Conservation (phyloP, 768 basidiomycete genomes). For the Collybia sp. region DNA sequence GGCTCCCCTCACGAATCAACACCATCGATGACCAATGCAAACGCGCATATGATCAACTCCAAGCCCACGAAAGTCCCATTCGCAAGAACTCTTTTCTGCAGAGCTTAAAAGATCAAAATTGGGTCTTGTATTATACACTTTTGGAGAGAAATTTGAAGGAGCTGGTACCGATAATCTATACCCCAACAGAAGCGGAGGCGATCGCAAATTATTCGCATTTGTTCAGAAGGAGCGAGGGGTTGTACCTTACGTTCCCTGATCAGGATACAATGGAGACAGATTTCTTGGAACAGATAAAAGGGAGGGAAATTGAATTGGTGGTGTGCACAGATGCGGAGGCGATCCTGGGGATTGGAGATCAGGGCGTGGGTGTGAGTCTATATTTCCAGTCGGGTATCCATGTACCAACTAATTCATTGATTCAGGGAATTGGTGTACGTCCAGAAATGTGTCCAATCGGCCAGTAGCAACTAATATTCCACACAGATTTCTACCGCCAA, state of each 20-base stretch:
- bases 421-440: conserved; percentile 51
- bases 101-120: conserved; percentile 75
- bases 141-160: conserved; percentile 54
- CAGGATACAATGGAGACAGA: conserved; percentile 71
- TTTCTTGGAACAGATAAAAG: conserved; percentile 63
- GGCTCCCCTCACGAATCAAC: conserved; percentile 47
- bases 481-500: conserved; percentile 71
- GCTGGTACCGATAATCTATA: conserved; percentile 72
- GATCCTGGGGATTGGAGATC: conserved; percentile 68
- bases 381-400: not conserved
- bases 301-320: conserved; percentile 65
- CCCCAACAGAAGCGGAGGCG: conserved; percentile 79
- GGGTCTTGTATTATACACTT: conserved; percentile 76
- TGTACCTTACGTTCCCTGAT: conserved; percentile 63
- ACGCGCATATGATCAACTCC: conserved; percentile 67
- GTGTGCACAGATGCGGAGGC: conserved; percentile 85
- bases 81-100: conserved; percentile 74
- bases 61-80: conserved; percentile 25
- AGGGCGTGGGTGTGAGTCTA: conserved; percentile 57
- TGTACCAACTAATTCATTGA: conserved; percentile 10
- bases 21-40: conserved; percentile 73
- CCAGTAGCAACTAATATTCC: not conserved
- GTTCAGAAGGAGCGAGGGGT: conserved; percentile 73
- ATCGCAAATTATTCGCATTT: conserved; percentile 83
- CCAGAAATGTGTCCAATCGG: not conserved